These are phyloP conservation scores for Naganishia sp. DNA, from an alignment of 1,284 basidiomycete genomes.

Conservation along the genomic window DNA sequence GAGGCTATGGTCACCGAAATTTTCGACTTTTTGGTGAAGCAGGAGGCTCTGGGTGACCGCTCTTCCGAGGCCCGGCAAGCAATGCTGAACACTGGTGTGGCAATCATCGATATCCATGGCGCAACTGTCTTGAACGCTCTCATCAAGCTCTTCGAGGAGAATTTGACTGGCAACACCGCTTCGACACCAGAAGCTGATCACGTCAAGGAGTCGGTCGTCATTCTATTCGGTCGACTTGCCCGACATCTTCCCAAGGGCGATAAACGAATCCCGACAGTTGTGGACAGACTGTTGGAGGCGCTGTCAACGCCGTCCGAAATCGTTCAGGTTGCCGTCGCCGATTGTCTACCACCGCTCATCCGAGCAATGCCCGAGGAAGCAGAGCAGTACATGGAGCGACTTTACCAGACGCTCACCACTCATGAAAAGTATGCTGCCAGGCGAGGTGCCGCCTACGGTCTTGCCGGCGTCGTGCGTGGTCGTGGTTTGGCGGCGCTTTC, in stretches of 20 bases:
- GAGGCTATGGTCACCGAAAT: constrained; percentile 71
- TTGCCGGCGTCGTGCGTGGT: constrained; percentile 90
- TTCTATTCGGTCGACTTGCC: constrained; percentile 90
- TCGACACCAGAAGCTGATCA: constrained; percentile 76
- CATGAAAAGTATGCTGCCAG: constrained; percentile 86
- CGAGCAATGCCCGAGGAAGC: constrained; percentile 66
- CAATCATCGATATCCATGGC: constrained; percentile 83
- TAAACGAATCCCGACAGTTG: constrained; percentile 74
- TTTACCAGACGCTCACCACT: constrained; percentile 74
- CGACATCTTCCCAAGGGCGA: constrained; percentile 80
- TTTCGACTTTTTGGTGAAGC: constrained; percentile 82
- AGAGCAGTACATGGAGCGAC: constrained; percentile 69
- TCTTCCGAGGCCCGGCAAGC: constrained; percentile 76
- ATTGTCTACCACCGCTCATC: constrained; percentile 87
- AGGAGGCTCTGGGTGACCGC: constrained; percentile 86
- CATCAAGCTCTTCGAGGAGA: constrained; percentile 80
- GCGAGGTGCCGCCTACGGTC: constrained; percentile 92
- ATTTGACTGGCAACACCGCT: constrained; percentile 66
- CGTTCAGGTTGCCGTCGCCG: constrained; percentile 94
- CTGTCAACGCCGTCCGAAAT: constrained; percentile 93
- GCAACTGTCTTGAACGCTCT: constrained; percentile 70
- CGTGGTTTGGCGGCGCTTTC: constrained; percentile 83
- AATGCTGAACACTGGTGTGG: constrained; percentile 83
- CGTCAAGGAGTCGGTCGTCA: constrained; percentile 92
- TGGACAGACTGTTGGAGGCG: constrained; percentile 86